Percentiles rank a stretch among this genome's conserved stretches.
phyloP scores from a whole-genome alignment of 2,329 filamentous ascomycete genomes.

The Clarireedia hainanense region DNA sequence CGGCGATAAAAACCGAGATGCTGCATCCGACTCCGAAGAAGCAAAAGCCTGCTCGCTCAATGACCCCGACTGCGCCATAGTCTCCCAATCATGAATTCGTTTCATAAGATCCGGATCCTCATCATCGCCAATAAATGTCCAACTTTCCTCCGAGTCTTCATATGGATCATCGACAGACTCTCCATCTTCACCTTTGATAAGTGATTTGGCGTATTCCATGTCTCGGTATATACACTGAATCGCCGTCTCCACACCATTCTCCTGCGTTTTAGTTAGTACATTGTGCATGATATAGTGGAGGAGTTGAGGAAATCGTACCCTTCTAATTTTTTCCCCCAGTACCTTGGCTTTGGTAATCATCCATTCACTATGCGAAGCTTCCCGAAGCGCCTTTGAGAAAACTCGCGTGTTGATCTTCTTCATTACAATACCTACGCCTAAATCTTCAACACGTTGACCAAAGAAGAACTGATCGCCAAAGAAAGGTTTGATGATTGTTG shows the following conservation, averaged over 20 bases:
- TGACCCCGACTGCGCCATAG: slow-evolving; percentile 21
- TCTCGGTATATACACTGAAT: slow-evolving; percentile 93
- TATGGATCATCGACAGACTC: slow-evolving; percentile 45
- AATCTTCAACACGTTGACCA: slow-evolving; percentile 78
- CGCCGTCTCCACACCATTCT: slow-evolving; percentile 82
- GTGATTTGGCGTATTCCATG: slow-evolving; percentile 79
- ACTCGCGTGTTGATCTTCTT: slow-evolving; percentile 82
- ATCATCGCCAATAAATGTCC: slow-evolving; percentile 72
- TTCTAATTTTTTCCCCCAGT: slow-evolving; percentile 80
- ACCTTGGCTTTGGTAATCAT: slow-evolving; percentile 83
- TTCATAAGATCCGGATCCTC: slow-evolving; percentile 27
- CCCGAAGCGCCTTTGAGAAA: slow-evolving; percentile 83
- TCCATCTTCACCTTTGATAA: slow-evolving; percentile 61
- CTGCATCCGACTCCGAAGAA: slow-evolving; percentile 12
- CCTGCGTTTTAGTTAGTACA: slow-evolving; percentile 43
- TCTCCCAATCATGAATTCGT: slow-evolving; percentile 28
- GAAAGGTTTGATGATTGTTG: slow-evolving; percentile 92
- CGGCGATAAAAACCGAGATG: slow-evolving; percentile 2
- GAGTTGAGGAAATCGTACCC: slow-evolving; percentile 46
- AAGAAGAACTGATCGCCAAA: slow-evolving; percentile 99
- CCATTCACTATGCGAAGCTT: slow-evolving; percentile 79
- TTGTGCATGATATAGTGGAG: neutral
- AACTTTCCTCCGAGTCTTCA: slow-evolving; percentile 69
- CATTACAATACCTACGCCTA: slow-evolving; percentile 85
- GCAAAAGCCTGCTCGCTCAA: slow-evolving; percentile 5